phyloP scores from a whole-genome alignment of 345 rosid genomes.

The Excoecaria agallocha region DNA sequence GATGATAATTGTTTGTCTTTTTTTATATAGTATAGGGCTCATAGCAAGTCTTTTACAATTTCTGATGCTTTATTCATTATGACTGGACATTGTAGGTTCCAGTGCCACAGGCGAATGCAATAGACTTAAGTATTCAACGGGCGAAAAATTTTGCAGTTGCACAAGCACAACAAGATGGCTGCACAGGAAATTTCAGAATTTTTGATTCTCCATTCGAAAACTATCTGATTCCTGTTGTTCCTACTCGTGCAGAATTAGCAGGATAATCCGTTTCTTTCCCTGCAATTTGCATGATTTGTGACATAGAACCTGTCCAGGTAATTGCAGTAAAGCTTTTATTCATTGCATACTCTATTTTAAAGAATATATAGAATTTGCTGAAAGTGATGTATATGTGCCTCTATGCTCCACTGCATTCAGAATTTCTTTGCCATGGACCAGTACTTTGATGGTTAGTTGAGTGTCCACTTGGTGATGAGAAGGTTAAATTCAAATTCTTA shows the following conservation, averaged over 20 bases:
- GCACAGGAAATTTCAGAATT: constrained; percentile 42
- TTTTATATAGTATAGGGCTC: not conserved
- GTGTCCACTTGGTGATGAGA: no score
- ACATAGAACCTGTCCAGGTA: not conserved
- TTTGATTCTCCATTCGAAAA: constrained; percentile 53
- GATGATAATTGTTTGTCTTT: not conserved
- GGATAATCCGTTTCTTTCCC: constrained; percentile 21
- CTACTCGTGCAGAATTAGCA: constrained; percentile 42
- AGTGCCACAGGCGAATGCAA: constrained; percentile 1
- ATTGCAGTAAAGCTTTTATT: no score
- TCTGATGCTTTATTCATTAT: not conserved
- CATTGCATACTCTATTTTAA: no score
- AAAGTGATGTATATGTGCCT: no score
- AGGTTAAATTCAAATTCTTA: no score
- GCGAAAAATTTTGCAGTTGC: constrained; percentile 44
- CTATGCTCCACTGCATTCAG: no score
- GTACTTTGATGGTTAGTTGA: no score
- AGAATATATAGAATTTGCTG: no score
- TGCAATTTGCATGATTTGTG: not conserved
- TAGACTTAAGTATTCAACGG: constrained; percentile 29
- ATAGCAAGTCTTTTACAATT: not conserved
- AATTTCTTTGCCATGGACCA: no score
- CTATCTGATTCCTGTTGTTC: constrained; percentile 53
- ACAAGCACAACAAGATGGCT: constrained; percentile 54
- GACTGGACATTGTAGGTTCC: constrained; percentile 10